Base-by-base conservation (phyloP, 2,329 filamentous ascomycete genomes). In the Ophidiomyces ophidiicola region DNA sequence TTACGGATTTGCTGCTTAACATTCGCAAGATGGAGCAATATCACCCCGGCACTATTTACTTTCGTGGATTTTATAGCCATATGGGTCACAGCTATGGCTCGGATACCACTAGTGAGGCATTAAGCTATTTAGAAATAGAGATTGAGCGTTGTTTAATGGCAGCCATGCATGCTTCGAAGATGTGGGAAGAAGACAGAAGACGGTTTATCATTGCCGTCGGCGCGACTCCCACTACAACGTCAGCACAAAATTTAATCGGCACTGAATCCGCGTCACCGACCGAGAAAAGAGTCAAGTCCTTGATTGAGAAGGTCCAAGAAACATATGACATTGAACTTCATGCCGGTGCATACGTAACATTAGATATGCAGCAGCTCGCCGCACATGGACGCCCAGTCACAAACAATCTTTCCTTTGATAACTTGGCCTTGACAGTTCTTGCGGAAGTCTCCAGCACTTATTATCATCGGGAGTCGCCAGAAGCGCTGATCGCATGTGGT, bases 321-420 rank as follows among this genome's bases (percentile, higher is more conserved):
- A 42, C 39, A 5, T 44, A 68, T 40, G 56, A 53, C 2, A 64
- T 84, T 23, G 80, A 85, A 54, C 64, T 84, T 4, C 82, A 86
- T 53, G 80, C 80, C 0, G 81, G 80, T 30, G 79, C 83, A 1
- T 87, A 86, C 53, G 74, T 80, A 0, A 68, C 76, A 2, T 71
- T 87, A 5, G 82, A 88, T 55, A 63, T 86, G 48, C 82, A 88
- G 56, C 82, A 88, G 57, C 67, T 87, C 3, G 76, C 81, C 1
- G 81, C 81, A 1, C 74, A 79, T 51, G 76, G 80, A 10, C 60
- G 71, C 1, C 47, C 47, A 8, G 59, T 25, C 54, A 46, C 48
- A 19, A 47, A 48, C 20, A 40, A 63, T 47, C 43, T 48, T 7
- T 47, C 48, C 11, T 50, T 44, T 26, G 55, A 64, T 4, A 70